phyloP scores from a whole-genome alignment of 1,284 basidiomycete species.

The Leccinum cinnamomeum region DNA sequence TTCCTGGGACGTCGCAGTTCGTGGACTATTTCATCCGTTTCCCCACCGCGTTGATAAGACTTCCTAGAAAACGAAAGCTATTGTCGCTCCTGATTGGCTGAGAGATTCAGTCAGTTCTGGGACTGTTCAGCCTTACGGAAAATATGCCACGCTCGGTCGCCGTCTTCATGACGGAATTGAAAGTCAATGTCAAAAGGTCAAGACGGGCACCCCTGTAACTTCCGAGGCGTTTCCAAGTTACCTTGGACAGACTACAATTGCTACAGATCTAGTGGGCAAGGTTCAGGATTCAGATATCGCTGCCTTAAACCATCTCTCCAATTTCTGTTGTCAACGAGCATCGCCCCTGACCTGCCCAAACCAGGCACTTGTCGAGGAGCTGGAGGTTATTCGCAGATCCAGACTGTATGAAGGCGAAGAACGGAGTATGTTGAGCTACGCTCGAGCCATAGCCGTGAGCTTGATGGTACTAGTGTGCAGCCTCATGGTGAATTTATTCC shows the following conservation, averaged over 20 bases:
- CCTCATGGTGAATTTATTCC: conserved; percentile 1
- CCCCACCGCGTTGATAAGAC: conserved; percentile 6
- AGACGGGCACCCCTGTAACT: background rate
- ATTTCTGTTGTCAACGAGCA: conserved; percentile 58
- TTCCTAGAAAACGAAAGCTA: conserved; percentile 55
- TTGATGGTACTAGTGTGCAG: background rate
- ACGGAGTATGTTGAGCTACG: conserved; percentile 65
- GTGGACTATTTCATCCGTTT: conserved; percentile 28
- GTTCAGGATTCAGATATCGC: conserved; percentile 14
- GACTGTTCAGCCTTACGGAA: conserved; percentile 46
- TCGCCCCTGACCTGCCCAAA: conserved; percentile 68
- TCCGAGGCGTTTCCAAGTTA: conserved; percentile 8
- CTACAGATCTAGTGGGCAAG: conserved; percentile 13
- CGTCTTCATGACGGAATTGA: conserved; percentile 47
- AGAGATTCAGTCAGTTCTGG: conserved; percentile 49
- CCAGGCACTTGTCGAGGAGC: conserved; percentile 52
- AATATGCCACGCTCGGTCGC: conserved; percentile 52
- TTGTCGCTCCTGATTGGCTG: conserved; percentile 72
- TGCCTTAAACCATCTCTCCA: conserved; percentile 41
- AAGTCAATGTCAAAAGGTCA: conserved; percentile 41
- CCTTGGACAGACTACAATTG: conserved; percentile 9
- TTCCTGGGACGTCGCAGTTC: conserved; percentile 59
- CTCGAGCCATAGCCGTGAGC: conserved; percentile 63
- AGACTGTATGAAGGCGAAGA: conserved; percentile 64
- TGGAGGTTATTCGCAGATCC: conserved; percentile 58